Percentiles rank a stretch among this genome's conserved stretches.
Conservation (phyloP, 202 grass and related monocot genomes). For the Cymbopogon flexuosus region DNA sequence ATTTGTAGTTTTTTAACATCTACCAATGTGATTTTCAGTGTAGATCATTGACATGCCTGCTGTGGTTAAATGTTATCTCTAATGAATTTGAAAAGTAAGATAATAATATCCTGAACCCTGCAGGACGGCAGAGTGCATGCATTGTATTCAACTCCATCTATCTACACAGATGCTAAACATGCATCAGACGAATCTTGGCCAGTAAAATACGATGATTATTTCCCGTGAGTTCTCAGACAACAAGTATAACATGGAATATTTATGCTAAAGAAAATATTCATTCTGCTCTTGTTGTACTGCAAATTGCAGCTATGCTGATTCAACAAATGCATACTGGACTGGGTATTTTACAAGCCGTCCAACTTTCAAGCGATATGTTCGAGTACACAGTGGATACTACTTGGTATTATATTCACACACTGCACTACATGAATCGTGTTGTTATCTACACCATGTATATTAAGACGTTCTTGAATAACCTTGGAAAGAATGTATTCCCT, state of each 20-base stretch:
- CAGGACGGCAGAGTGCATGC: conserved; percentile 89
- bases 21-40: neutral
- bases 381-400: no score
- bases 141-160: conserved; percentile 85
- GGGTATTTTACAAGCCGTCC: no score
- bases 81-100: conserved; percentile 1
- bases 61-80: neutral
- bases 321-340: conserved; percentile 35
- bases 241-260: neutral
- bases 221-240: conserved; percentile 49
- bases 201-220: conserved; percentile 86
- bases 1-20: neutral
- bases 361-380: no score
- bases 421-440: neutral
- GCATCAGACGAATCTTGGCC: conserved; percentile 82
- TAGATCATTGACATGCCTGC: neutral
- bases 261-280: neutral
- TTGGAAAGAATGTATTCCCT: neutral
- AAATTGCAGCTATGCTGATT: conserved; percentile 75
- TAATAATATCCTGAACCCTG: conserved; percentile 26
- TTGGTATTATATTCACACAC: conserved; percentile 16
- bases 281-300: conserved; percentile 12
- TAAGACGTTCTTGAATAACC: neutral
- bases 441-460: neutral
- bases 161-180: conserved; percentile 90